Conservation (phyloP, 225 moss, liverwort and hornwort genomes). For the Polytrichum commune region DNA sequence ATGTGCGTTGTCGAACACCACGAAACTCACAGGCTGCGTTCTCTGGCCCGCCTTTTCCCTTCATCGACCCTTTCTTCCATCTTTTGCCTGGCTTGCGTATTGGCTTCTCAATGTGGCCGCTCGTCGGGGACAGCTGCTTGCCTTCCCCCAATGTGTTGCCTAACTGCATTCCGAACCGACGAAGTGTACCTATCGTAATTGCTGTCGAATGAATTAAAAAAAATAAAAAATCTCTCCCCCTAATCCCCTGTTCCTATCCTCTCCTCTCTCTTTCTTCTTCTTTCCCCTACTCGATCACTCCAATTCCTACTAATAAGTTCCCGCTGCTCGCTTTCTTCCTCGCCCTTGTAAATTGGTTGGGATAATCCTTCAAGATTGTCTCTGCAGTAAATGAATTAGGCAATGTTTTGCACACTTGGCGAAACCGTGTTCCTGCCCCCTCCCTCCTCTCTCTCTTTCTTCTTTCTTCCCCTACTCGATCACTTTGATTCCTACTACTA, state of each 20-base stretch:
- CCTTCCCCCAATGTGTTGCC: conserved; percentile 21
- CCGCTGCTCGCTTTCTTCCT: no score
- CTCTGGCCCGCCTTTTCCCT: conserved; percentile 75
- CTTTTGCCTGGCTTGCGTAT: conserved; percentile 43
- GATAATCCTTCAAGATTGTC: not conserved
- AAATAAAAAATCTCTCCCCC: no score
- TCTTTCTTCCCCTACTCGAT: not conserved
- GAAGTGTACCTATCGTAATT: conserved; percentile 17
- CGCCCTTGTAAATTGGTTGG: no score
- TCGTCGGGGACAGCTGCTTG: conserved; percentile 27
- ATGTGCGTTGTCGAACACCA: conserved; percentile 67
- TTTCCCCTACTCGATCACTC: not conserved
- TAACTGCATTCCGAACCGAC: conserved; percentile 38
- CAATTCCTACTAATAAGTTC: not conserved
- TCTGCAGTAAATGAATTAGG: not conserved
- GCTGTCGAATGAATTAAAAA: no score
- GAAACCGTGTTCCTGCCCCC: not conserved
- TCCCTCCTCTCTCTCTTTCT: not conserved
- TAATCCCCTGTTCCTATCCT: not conserved
- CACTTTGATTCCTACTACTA: not conserved
- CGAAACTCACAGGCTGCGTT: conserved; percentile 72
- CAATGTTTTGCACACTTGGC: not conserved
- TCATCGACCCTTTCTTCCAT: conserved; percentile 65
- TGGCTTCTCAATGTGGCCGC: conserved; percentile 46
- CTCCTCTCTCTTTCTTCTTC: not conserved